Conservation (phyloP, 2,329 filamentous ascomycete species). For the Ramularia collo-cygni region DNA sequence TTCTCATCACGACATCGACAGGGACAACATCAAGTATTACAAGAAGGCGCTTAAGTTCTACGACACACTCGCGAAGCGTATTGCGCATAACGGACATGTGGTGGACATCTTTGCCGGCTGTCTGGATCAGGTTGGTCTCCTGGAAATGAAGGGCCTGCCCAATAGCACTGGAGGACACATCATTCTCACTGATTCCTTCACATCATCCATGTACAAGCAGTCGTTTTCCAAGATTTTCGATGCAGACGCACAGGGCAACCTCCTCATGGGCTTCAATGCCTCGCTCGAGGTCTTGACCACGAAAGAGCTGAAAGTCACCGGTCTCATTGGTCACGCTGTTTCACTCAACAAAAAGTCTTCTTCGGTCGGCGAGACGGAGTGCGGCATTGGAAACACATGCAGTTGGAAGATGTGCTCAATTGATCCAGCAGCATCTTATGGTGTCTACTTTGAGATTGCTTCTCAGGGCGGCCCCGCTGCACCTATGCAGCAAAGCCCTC, state of each 20-base stretch:
- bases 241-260: constrained; percentile 88
- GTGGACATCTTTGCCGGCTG: constrained; percentile 98
- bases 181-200: constrained; percentile 97
- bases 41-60: constrained; percentile 99
- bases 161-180: constrained; percentile 97
- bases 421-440: constrained; percentile 87
- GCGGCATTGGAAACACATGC: constrained; percentile 96
- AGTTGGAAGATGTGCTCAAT: constrained; percentile 99
- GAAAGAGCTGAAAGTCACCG: constrained; percentile 96
- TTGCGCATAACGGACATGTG: constrained; percentile 92
- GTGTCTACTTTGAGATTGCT: constrained; percentile 95
- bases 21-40: constrained; percentile 98
- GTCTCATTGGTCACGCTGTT: constrained; percentile 91
- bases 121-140: constrained; percentile 88
- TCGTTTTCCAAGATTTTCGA: constrained; percentile 96
- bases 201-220: constrained; percentile 98
- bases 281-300: constrained; percentile 93
- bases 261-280: constrained; percentile 97
- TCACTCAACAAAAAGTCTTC: constrained; percentile 97
- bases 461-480: constrained; percentile 75
- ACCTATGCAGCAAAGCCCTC: constrained; percentile 73
- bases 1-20: constrained; percentile 97
- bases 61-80: constrained; percentile 85
- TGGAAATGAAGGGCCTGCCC: constrained; percentile 96
- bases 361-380: constrained; percentile 95